Conservation (phyloP, 2,329 filamentous ascomycete genomes). For the Fusarium sarcochroum region DNA sequence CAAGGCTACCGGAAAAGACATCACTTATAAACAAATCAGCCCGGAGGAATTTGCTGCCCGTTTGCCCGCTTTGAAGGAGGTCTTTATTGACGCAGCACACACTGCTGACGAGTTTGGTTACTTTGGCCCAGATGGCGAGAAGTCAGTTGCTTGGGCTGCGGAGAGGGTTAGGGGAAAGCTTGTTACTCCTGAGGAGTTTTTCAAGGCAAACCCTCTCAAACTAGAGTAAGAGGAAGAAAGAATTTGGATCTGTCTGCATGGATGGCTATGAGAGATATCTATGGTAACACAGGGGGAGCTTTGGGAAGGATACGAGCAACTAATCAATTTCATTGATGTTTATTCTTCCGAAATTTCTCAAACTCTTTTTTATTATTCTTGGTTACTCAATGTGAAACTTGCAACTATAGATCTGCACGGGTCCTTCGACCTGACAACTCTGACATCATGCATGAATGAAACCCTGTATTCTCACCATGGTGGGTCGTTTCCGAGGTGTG, state of each 20-base stretch:
- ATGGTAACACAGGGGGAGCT: neutral
- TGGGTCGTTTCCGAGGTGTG: too few relatives aligned
- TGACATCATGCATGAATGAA: too few relatives aligned
- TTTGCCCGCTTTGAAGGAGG: conserved; percentile 25
- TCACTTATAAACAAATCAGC: conserved; percentile 42
- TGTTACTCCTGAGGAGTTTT: conserved; percentile 42
- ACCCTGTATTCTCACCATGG: too few relatives aligned
- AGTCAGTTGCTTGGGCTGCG: conserved; percentile 40
- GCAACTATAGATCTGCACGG: too few relatives aligned
- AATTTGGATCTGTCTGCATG: neutral
- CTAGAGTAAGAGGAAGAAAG: conserved; percentile 6
- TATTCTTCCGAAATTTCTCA: too few relatives aligned
- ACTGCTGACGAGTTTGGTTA: conserved; percentile 43
- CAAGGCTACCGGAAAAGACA: conserved; percentile 56
- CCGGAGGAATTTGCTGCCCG: conserved; percentile 35
- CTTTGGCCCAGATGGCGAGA: conserved; percentile 36
- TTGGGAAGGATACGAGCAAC: too few relatives aligned
- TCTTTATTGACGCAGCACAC: conserved; percentile 20
- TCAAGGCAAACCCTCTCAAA: conserved; percentile 30
- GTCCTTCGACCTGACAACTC: too few relatives aligned
- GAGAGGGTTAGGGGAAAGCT: conserved; percentile 40
- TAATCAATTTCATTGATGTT: too few relatives aligned
- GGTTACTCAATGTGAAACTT: too few relatives aligned
- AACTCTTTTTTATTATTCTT: too few relatives aligned
- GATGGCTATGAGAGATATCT: neutral